Percentiles rank a stretch among this genome's conserved stretches.
These are phyloP conservation scores for Aeminium ludgeri DNA, from an alignment of 495 filamentous ascomycete genomes.

Conservation along the genomic window DNA sequence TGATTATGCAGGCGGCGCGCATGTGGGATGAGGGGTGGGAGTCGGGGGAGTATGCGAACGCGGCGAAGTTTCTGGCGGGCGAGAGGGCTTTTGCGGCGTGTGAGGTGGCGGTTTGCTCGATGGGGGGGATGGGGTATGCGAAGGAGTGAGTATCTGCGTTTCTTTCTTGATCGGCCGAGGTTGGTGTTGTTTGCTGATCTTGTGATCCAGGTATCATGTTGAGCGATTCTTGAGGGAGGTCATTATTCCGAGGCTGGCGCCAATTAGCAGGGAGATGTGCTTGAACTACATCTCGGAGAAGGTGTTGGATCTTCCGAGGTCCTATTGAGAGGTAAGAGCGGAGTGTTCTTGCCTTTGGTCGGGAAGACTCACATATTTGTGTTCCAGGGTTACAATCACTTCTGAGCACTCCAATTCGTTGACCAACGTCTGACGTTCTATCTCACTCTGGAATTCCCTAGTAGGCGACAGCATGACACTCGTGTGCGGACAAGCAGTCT, in stretches of 20 bases:
- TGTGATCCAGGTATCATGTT: slow-evolving; percentile 13
- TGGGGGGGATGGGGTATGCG: slow-evolving; percentile 22
- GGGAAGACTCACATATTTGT: too few relatives aligned
- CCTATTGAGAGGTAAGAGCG: slow-evolving; percentile 11
- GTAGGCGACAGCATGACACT: too few relatives aligned
- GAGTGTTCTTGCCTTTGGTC: too few relatives aligned
- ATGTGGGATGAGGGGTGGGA: slow-evolving; percentile 20
- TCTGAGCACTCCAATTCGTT: too few relatives aligned
- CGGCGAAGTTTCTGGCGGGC: slow-evolving; percentile 19
- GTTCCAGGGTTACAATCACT: too few relatives aligned
- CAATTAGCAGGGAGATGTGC: slow-evolving; percentile 21
- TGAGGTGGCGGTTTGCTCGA: slow-evolving; percentile 18
- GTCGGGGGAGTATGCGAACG: slow-evolving; percentile 20
- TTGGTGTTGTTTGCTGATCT: not conserved
- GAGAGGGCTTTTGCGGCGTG: slow-evolving; percentile 19
- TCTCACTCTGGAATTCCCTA: too few relatives aligned
- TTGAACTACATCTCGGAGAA: slow-evolving; percentile 19
- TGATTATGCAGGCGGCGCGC: slow-evolving; percentile 20
- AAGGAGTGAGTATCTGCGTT: slow-evolving; percentile 6
- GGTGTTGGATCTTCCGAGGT: slow-evolving; percentile 16
- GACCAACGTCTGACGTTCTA: too few relatives aligned
- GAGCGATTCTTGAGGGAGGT: slow-evolving; percentile 21
- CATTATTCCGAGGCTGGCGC: slow-evolving; percentile 19
- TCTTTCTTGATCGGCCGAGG: not conserved
- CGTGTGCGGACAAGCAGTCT: too few relatives aligned